phyloP scores from a whole-genome alignment of 2,329 filamentous ascomycete genomes.

The Colletotrichum somersetense region DNA sequence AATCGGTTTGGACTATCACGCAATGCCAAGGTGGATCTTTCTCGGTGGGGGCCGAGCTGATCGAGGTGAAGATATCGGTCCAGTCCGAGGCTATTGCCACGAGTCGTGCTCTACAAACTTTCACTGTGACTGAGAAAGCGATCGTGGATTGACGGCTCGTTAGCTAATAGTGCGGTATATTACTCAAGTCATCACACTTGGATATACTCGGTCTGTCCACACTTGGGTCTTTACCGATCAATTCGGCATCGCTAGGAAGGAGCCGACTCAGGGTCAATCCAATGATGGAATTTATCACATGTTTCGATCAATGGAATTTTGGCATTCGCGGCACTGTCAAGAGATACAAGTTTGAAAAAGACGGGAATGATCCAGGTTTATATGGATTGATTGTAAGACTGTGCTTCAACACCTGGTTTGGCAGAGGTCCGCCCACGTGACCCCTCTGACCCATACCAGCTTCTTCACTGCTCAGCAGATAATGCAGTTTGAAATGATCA shows the following conservation, averaged over 20 bases:
- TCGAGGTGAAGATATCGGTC: conserved; percentile 29
- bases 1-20: conserved; percentile 34
- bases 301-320: no score
- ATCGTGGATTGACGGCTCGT: neutral
- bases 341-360: no score
- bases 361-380: no score
- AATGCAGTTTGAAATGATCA: neutral
- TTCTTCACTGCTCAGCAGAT: no score
- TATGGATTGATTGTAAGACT: no score
- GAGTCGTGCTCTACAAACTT: conserved; percentile 16
- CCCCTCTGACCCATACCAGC: no score
- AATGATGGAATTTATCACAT: no score
- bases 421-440: no score
- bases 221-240: neutral
- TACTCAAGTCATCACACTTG: neutral
- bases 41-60: conserved; percentile 33
- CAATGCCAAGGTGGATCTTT: conserved; percentile 29
- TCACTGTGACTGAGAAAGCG: neutral
- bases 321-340: no score
- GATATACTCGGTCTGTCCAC: neutral
- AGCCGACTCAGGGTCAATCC: no score
- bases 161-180: neutral
- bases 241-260: no score
- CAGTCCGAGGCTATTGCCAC: conserved; percentile 23
- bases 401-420: no score